Percentiles rank a stretch among this genome's conserved stretches.
Conservation (phyloP, 2,329 filamentous ascomycete species). For the Lecanicillium sp. region DNA sequence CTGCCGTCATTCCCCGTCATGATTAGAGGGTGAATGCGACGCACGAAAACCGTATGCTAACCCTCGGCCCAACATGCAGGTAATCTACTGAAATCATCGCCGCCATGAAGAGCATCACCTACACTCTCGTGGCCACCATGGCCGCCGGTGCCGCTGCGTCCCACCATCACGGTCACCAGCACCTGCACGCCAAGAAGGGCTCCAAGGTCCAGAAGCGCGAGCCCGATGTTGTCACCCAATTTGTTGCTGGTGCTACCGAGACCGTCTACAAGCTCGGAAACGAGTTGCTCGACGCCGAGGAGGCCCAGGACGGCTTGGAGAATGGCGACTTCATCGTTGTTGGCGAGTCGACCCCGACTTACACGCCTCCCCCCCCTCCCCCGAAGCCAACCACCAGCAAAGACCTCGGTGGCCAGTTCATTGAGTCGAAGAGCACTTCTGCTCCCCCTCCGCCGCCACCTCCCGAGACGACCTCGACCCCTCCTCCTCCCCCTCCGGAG, state of each 20-base stretch:
- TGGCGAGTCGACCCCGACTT: conserved; percentile 48
- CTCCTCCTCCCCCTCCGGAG: conserved; percentile 14
- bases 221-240: conserved; percentile 38
- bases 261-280: conserved; percentile 67
- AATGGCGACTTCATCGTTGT: conserved; percentile 63
- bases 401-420: conserved; percentile 38
- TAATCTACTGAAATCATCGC: no score
- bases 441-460: conserved; percentile 22
- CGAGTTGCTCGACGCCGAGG: conserved; percentile 46
- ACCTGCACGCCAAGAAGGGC: conserved; percentile 46
- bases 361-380: conserved; percentile 33
- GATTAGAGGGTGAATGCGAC: no score
- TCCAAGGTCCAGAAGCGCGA: conserved; percentile 35
- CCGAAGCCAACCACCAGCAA: conserved; percentile 25
- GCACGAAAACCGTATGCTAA: no score
- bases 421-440: conserved; percentile 34
- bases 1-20: no score
- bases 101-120: conserved; percentile 12
- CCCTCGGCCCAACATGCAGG: no score
- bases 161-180: conserved; percentile 53
- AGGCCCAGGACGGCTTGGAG: conserved; percentile 64
- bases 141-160: conserved; percentile 48
- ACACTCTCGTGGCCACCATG: conserved; percentile 44
- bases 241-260: conserved; percentile 52
- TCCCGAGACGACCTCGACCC: conserved; percentile 16